Evolutionary conservation across 768 basidiomycete genomes (phyloP).

Genomic region (Cystobasidium tubakii): DNA sequence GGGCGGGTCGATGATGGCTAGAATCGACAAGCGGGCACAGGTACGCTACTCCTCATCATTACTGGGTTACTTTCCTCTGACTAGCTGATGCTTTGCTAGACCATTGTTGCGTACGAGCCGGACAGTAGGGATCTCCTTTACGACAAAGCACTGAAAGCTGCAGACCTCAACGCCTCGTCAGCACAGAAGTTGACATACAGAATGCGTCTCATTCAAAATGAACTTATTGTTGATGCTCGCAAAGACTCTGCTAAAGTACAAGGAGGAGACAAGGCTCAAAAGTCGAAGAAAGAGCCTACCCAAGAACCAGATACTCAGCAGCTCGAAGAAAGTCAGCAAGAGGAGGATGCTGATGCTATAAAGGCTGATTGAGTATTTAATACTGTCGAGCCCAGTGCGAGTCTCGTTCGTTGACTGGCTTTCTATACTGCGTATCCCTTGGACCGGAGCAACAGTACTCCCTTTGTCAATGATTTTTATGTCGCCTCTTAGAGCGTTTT

Average conservation of each 20-base stretch:
- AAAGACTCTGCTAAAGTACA: conserved; percentile 10
- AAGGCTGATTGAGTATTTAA: not conserved
- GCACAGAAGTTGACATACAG: conserved; percentile 20
- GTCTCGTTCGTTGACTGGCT: too few relatives aligned
- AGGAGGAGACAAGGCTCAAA: not conserved
- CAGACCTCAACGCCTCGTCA: conserved; percentile 63
- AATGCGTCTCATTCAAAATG: conserved; percentile 66
- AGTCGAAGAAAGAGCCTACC: not conserved
- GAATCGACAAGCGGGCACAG: conserved; percentile 86
- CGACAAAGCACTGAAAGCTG: conserved; percentile 66
- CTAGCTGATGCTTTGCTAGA: conserved; percentile 52
- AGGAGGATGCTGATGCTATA: not conserved
- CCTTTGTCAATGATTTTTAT: too few relatives aligned
- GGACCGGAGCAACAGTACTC: too few relatives aligned
- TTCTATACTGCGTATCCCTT: too few relatives aligned
- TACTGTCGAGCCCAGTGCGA: too few relatives aligned
- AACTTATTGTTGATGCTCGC: conserved; percentile 36
- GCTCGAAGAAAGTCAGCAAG: not conserved
- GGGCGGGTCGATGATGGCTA: conserved; percentile 67
- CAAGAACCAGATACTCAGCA: not conserved
- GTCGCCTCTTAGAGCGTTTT: not conserved
- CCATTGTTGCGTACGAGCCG: conserved; percentile 70
- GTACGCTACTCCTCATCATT: conserved; percentile 49
- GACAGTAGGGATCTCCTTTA: conserved; percentile 74
- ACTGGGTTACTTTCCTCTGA: conserved; percentile 34